Evolutionary conservation across 2,329 filamentous ascomycete species (phyloP).

Genomic region (Epichloe sp.): DNA sequence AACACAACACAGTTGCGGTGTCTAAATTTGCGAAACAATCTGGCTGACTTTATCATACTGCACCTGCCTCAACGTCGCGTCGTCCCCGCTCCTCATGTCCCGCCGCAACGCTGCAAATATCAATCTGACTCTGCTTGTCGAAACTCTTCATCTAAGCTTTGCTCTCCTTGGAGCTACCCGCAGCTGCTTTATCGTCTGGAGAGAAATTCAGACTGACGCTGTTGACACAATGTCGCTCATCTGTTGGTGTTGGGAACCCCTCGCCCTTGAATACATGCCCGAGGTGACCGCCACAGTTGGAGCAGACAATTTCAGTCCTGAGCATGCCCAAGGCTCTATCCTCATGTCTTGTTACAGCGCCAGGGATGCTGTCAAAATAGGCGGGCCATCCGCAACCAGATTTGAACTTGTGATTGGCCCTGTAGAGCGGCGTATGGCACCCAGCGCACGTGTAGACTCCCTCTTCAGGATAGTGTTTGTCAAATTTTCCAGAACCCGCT

Average conservation of each 20-base stretch:
- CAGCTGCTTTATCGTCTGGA: slow-evolving; percentile 42
- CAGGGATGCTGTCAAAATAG: slow-evolving; percentile 90
- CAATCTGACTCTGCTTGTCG: neutral
- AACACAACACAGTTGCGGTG: too few relatives aligned
- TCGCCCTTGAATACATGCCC: slow-evolving; percentile 95
- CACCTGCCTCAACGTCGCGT: neutral
- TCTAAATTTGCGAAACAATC: too few relatives aligned
- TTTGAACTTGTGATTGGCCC: slow-evolving; percentile 87
- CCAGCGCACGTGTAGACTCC: slow-evolving; percentile 79
- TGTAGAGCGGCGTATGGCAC: slow-evolving; percentile 82
- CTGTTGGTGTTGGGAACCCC: slow-evolving; percentile 69
- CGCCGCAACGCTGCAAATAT: neutral
- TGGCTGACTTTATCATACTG: neutral
- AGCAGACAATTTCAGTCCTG: slow-evolving; percentile 86
- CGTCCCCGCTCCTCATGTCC: neutral
- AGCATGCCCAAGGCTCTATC: slow-evolving; percentile 70
- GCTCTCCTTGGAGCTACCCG: slow-evolving; percentile 20
- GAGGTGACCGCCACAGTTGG: slow-evolving; percentile 85
- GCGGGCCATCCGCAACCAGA: slow-evolving; percentile 96
- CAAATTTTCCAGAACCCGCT: slow-evolving; percentile 66
- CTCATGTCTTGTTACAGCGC: slow-evolving; percentile 70
- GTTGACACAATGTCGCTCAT: slow-evolving; percentile 96
- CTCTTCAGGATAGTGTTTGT: slow-evolving; percentile 65
- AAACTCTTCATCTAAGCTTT: slow-evolving; percentile 18
- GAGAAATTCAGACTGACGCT: slow-evolving; percentile 79